A percentile compares a stretch with the other conserved stretches of the same genome.
Conservation (phyloP, 345 rosid species). For the Fremontodendron californicum region DNA sequence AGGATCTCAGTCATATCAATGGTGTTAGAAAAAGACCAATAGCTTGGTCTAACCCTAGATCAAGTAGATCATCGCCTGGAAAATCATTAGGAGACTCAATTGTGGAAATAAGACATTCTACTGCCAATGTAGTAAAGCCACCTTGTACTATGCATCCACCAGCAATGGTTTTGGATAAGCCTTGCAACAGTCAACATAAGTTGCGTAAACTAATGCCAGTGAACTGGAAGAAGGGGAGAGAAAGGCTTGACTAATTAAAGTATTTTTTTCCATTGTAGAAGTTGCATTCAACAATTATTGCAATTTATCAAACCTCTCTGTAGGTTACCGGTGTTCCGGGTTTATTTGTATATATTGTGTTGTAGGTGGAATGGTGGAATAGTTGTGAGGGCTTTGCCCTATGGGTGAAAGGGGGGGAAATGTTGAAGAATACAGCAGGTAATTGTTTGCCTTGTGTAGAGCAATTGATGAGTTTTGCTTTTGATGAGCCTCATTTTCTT, state of each 20-base stretch:
- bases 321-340: slow-evolving; percentile 8
- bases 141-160: slow-evolving; percentile 52
- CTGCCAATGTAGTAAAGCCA: slow-evolving; percentile 40
- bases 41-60: slow-evolving; percentile 40
- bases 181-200: slow-evolving; percentile 41
- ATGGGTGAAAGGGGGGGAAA: not conserved
- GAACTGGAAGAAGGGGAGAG: slow-evolving; percentile 33
- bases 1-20: slow-evolving; percentile 24
- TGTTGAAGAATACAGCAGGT: slow-evolving; percentile 29
- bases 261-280: not conserved
- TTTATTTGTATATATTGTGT: slow-evolving; percentile 37
- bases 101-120: slow-evolving; percentile 31
- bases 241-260: slow-evolving; percentile 23
- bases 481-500: not conserved
- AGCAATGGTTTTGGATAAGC: slow-evolving; percentile 33
- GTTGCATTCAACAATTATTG: not conserved
- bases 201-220: slow-evolving; percentile 31
- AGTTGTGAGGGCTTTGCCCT: slow-evolving; percentile 5
- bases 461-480: slow-evolving; percentile 24
- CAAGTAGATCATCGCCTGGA: slow-evolving; percentile 57
- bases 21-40: slow-evolving; percentile 29
- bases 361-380: slow-evolving; percentile 9
- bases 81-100: slow-evolving; percentile 29
- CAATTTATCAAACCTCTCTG: slow-evolving; percentile 1
- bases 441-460: slow-evolving; percentile 45